Evolutionary conservation across 495 filamentous ascomycete genomes (phyloP), one percentile per base, ranked within the genome.

Genomic region (Penicillium canescens): DNA sequence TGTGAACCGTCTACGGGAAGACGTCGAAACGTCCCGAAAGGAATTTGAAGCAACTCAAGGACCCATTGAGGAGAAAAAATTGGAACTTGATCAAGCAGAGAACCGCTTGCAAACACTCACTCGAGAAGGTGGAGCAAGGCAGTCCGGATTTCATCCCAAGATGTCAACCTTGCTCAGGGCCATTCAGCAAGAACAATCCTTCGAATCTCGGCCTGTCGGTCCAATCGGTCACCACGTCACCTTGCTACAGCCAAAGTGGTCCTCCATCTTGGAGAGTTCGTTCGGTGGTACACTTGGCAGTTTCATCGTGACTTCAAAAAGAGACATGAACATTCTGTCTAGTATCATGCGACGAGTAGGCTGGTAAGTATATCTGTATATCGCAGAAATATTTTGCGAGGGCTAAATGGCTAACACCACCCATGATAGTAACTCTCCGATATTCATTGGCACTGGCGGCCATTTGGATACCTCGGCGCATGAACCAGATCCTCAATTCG

Each of bases 231-330:
- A 82, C 9, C 80, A 91, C 60, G 77, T 98, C 20, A 83, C 81
- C 46, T 68, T 98, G 35, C 75, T 84, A 21, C 84, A 94, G 54
- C 88, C 89, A 6, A 75, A 88, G 61, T 99, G 94, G 94, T 86
- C 86, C 6, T 82, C 79, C n/a, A 82, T 92, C 46, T 65, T 98
- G 8, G 94, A 99, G 63, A 84, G 78, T 52, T 79, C 79, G 3
- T 70, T 96, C 38, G 89, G 89, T 41, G 62, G 46, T 5, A 78
- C 64, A 13, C 70, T 97, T 45, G 84, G 77, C 50, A 82, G 77
- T 12, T 99, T 98, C 65, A 76, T 97, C 46, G 93, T 97, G 26
- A 85, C 84, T 10, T 89, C 75, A 53, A 87, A 86, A 60, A 60
- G 68, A 36, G 92, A 97, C 63, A 81, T 86, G 63, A 75, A 69